Evolutionary conservation across 306 rosid genomes (phyloP), one percentile per base, ranked within the genome.

Genomic region (Pyrus bretschneideri): DNA sequence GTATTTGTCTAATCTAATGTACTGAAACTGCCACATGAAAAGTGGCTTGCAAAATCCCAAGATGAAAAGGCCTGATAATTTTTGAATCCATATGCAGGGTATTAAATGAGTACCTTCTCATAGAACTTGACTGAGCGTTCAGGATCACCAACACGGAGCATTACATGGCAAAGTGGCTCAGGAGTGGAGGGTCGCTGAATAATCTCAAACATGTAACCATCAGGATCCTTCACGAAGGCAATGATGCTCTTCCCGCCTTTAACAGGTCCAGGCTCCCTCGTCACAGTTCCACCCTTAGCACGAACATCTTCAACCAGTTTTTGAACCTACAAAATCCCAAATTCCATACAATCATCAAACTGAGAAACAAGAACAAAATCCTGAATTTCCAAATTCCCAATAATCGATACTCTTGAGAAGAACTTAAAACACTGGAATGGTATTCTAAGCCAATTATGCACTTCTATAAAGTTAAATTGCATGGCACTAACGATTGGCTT

Each of bases 71-170:
- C 23, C 60, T 6, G 60, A 19, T n/a, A 55, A 30, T 63, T 29
- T 30, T 63, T 30, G 0, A 29, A 14, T 63, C 0, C 68, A 21
- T 23, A 7, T 3, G 42, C 10, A 2, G 4, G 27, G 42, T 10
- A 2, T n/a, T 9, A 13, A 38, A 25, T 4, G 21, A 18, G 33
- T 85, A 95, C 99, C 99, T 86, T 91, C 40, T 95, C 99, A 69
- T 95, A 95, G 78, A 95, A 95, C 91, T 88, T 92, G 78, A 95
- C 82, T 21, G 97, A 79, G 65, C 93, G 91, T 61, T 95, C 99
- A 31, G 89, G 82, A 78, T 95, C 97, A 27, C 97, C 97, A 82
- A 95, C 97, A 40, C 99, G 97, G 30, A 92, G 99, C 99, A 95
- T 95, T 12, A 95, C 90, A 87, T 95, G 99, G 78, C 97, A 89